A percentile compares a stretch with the other conserved stretches of the same genome.
These are phyloP conservation scores for Salix suchowensis DNA, from an alignment of 345 rosid species.

Conservation along the genomic window DNA sequence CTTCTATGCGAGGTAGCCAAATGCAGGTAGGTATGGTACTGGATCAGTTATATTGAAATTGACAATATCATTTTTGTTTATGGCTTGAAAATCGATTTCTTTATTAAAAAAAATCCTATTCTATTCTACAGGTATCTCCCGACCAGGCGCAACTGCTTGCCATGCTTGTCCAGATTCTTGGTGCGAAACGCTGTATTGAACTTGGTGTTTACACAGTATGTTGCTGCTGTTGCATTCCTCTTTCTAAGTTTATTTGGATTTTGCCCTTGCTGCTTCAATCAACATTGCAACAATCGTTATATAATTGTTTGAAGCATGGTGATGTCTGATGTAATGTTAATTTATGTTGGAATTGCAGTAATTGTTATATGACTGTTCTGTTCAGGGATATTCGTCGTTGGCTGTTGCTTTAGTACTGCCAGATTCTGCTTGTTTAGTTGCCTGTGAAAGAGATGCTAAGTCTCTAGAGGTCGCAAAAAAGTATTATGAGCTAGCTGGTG, in stretches of 20 bases:
- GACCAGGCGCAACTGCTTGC: constrained; percentile 93
- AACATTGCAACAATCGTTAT: neutral
- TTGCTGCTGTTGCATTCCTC: neutral
- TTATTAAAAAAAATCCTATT: too few relatives aligned
- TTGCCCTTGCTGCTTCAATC: neutral
- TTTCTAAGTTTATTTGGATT: neutral
- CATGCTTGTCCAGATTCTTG: constrained; percentile 80
- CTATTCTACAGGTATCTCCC: constrained; percentile 60
- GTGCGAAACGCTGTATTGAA: constrained; percentile 79
- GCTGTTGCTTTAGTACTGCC: constrained; percentile 80
- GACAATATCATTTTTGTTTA: too few relatives aligned
- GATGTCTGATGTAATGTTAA: neutral
- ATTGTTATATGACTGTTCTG: neutral
- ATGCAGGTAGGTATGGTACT: constrained; percentile 58
- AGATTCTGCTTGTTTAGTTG: constrained; percentile 73
- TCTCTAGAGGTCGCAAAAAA: constrained; percentile 70
- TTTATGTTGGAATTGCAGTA: neutral
- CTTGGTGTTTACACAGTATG: constrained; percentile 85
- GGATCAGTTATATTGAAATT: too few relatives aligned
- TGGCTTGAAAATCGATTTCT: too few relatives aligned
- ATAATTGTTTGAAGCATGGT: neutral
- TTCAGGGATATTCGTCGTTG: constrained; percentile 88
- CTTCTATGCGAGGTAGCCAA: constrained; percentile 70
- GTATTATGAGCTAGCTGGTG: constrained; percentile 75
- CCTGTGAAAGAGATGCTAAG: constrained; percentile 78